Evolutionary conservation across 768 basidiomycete genomes (phyloP).

Genomic region (Xerocomus brunneocitrinus): DNA sequence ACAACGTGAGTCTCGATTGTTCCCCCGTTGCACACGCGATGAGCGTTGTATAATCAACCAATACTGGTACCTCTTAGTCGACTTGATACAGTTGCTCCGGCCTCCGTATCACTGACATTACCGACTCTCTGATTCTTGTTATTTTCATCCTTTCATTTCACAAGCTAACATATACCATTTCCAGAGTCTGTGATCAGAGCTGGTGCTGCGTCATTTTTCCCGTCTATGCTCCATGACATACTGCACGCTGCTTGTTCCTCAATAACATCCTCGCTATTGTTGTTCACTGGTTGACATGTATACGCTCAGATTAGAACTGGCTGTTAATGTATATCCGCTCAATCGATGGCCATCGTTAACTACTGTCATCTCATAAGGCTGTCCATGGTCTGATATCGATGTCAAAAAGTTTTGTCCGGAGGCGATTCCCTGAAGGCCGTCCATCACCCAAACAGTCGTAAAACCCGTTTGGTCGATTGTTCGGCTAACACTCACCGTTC

Average conservation of each 20-base stretch:
- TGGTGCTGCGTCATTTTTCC: background rate
- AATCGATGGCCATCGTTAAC: too few relatives aligned
- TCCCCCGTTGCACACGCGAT: conserved; percentile 42
- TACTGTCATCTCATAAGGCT: too few relatives aligned
- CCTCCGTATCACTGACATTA: conserved; percentile 73
- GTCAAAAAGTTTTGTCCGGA: too few relatives aligned
- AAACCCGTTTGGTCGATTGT: too few relatives aligned
- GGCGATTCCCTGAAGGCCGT: too few relatives aligned
- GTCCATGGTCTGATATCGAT: too few relatives aligned
- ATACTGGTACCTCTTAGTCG: conserved; percentile 92
- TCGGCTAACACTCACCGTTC: too few relatives aligned
- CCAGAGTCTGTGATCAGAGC: conserved; percentile 3
- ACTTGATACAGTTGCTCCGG: conserved; percentile 45
- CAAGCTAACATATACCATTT: conserved; percentile 17
- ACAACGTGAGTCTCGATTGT: conserved; percentile 14
- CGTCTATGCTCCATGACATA: too few relatives aligned
- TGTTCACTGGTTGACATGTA: too few relatives aligned
- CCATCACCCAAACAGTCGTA: too few relatives aligned
- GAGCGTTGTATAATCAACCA: conserved; percentile 76
- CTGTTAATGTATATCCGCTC: too few relatives aligned
- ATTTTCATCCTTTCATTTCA: background rate
- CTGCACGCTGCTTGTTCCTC: background rate
- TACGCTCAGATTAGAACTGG: too few relatives aligned
- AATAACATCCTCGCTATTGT: background rate
- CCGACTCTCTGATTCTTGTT: conserved; percentile 47